A percentile compares a stretch with the other conserved stretches of the same genome.
Evolutionary conservation across 306 rosid genomes (phyloP).

Genomic region (Clitoria ternatea): DNA sequence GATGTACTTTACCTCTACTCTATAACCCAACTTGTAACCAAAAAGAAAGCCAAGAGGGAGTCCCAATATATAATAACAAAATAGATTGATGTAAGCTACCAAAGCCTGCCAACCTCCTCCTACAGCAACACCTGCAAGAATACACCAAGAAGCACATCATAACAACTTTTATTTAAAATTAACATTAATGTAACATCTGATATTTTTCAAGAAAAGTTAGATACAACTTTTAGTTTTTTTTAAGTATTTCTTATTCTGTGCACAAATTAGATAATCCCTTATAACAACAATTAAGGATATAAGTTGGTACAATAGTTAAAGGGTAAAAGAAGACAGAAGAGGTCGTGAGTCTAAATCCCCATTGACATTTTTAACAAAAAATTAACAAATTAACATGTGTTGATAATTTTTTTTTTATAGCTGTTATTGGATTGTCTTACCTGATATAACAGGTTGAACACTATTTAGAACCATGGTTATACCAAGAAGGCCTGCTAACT

Average conservation of each 20-base stretch:
- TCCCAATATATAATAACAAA: constrained; percentile 76
- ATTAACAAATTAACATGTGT: too few species aligned
- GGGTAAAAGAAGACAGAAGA: too few species aligned
- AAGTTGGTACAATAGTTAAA: too few species aligned
- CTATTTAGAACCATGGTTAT: constrained; percentile 85
- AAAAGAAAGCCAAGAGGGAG: constrained; percentile 86
- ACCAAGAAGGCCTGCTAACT: constrained; percentile 74
- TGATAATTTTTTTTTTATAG: background rate
- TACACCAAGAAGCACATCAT: background rate
- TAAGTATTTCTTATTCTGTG: too few species aligned
- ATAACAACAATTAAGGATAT: too few species aligned
- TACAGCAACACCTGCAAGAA: constrained; percentile 80
- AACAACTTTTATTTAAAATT: too few species aligned
- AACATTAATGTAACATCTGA: too few species aligned
- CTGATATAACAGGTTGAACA: constrained; percentile 90
- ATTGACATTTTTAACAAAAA: too few species aligned
- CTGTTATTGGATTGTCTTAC: constrained; percentile 18
- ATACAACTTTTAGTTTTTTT: too few species aligned
- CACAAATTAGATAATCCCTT: too few species aligned
- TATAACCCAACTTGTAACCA: constrained; percentile 57
- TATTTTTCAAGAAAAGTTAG: too few species aligned
- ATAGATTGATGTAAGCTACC: constrained; percentile 85
- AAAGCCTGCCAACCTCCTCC: constrained; percentile 99
- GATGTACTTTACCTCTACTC: constrained; percentile 65
- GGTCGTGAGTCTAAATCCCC: too few species aligned